Evolutionary conservation across 2,329 filamentous ascomycete species (phyloP).

Genomic region (Berkeleyomyces rouxiae): DNA sequence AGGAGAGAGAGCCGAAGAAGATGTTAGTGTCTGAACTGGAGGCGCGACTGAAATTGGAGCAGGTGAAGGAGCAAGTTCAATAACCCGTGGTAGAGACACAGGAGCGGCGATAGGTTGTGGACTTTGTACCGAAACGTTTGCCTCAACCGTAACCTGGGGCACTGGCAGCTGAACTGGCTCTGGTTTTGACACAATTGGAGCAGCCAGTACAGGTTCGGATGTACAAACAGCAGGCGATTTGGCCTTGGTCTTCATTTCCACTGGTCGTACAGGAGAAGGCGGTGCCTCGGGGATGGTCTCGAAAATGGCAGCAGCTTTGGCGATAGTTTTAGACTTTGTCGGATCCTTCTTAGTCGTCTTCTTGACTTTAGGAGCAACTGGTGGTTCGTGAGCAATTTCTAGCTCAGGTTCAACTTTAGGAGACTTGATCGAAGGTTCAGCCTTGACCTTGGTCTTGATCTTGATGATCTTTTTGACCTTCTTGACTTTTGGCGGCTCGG

Average conservation of each 20-base stretch:
- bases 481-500: slow-evolving; percentile 13
- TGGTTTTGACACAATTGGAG: neutral
- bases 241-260: neutral
- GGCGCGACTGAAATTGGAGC: neutral
- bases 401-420: slow-evolving; percentile 7
- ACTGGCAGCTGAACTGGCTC: neutral
- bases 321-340: slow-evolving; percentile 3
- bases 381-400: neutral
- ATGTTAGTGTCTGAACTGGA: neutral
- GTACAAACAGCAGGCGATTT: neutral
- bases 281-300: neutral
- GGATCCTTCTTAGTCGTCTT: slow-evolving; percentile 2
- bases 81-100: neutral
- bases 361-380: neutral
- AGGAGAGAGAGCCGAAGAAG: neutral
- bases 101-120: neutral
- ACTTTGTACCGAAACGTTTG: neutral
- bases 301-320: neutral
- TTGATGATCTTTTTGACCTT: slow-evolving; percentile 11
- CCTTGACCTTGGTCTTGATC: slow-evolving; percentile 15
- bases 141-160: neutral
- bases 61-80: neutral
- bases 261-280: neutral
- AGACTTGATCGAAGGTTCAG: slow-evolving; percentile 13
- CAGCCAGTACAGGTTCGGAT: neutral